Conservation (phyloP, 1,139 yeast genomes). For the Hemisphaericaspora xylofermentans region DNA sequence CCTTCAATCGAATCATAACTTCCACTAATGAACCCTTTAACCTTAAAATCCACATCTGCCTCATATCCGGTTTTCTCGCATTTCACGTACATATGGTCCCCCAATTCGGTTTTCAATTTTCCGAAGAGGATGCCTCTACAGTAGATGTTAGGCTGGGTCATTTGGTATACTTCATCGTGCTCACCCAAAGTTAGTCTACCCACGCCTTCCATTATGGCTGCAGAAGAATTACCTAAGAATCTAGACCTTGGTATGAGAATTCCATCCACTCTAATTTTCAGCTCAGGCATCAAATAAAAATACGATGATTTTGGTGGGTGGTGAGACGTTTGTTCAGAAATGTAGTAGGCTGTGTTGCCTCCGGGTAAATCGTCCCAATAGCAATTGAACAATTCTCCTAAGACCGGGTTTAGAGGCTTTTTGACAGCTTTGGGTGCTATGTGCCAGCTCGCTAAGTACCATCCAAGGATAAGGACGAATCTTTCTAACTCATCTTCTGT, state of each 20-base stretch:
- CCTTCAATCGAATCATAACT: conserved; percentile 91
- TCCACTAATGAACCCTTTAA: conserved; percentile 92
- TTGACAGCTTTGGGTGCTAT: conserved; percentile 98
- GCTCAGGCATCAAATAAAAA: conserved; percentile 81
- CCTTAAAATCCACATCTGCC: conserved; percentile 89
- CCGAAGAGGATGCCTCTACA: conserved; percentile 95
- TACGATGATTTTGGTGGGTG: conserved; percentile 98
- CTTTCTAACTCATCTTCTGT: conserved; percentile 61
- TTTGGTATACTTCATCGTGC: conserved; percentile 64
- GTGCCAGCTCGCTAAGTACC: conserved; percentile 97
- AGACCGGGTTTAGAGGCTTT: conserved; percentile 90
- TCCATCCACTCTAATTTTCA: conserved; percentile 84
- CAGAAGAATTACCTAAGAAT: conserved; percentile 93
- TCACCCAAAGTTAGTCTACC: conserved; percentile 73
- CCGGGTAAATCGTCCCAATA: conserved; percentile 86
- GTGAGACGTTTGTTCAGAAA: conserved; percentile 93
- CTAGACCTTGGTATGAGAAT: conserved; percentile 81
- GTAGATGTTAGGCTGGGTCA: conserved; percentile 93
- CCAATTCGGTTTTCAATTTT: conserved; percentile 82
- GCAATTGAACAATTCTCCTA: conserved; percentile 87
- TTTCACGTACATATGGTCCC: conserved; percentile 80
- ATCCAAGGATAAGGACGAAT: conserved; percentile 70
- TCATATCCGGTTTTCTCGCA: conserved; percentile 59
- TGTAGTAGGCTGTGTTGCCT: conserved; percentile 68
- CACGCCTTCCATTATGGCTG: conserved; percentile 94